Conservation (phyloP, 306 rosid species). For the Sicyos edulis region DNA sequence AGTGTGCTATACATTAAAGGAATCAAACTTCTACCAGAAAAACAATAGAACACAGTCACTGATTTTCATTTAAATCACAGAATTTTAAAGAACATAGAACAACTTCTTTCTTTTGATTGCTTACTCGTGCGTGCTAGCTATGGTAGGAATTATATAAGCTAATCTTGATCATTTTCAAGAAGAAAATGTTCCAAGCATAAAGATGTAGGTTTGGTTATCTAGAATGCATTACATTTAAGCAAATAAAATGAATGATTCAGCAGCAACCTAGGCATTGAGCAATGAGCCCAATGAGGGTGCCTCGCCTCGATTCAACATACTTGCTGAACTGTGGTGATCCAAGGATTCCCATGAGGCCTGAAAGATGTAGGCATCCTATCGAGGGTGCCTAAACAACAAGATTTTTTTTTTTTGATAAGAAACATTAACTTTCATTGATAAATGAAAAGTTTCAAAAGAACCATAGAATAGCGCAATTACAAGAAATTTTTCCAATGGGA, state of each 20-base stretch:
- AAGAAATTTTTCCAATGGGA: too few relatives aligned
- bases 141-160: background rate
- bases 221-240: background rate
- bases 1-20: background rate
- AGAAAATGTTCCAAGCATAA: background rate
- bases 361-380: background rate
- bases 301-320: background rate
- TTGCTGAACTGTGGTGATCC: background rate
- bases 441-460: too few relatives aligned
- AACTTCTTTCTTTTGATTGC: background rate
- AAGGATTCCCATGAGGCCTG: background rate
- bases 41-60: background rate
- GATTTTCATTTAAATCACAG: background rate
- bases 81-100: background rate
- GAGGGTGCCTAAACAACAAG: conserved; percentile 3
- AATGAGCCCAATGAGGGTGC: background rate
- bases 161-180: background rate
- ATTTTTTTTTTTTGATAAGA: too few relatives aligned
- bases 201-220: background rate
- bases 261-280: background rate
- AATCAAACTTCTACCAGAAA: conserved; percentile 7
- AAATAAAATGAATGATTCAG: background rate
- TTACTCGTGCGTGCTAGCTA: background rate
- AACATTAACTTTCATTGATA: too few relatives aligned
- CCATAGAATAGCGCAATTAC: too few relatives aligned